Evolutionary conservation across 2,329 filamentous ascomycete genomes (phyloP), one percentile per base, ranked within the genome.

Genomic region (Pseudogymnoascus sp.): DNA sequence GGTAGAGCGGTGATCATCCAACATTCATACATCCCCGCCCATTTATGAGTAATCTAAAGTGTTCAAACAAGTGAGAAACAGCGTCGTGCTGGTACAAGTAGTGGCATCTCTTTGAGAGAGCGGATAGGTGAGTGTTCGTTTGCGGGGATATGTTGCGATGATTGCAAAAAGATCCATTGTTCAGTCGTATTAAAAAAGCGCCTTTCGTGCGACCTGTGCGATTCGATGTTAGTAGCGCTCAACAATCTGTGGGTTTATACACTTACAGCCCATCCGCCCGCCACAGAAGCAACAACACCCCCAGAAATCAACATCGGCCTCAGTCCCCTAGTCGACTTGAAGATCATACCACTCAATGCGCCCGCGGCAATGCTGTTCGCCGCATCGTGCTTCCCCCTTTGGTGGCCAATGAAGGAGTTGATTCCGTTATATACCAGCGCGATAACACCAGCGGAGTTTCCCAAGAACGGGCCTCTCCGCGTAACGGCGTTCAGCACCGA

Each of bases 371-470:
- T 85, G 68, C 92, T 95, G 80, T 99, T 99, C 65, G 88, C 85
- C 2, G 92, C 85, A 76, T 99, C 96, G 71, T 96, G 92, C 79
- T 92, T 91, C 68, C 92, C 92, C 66, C 93, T 83, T 68, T 87
- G 76, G 72, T 90, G 87, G 41, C 92, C 92, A 67, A 96, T 86
- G 64, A 85, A 85, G 34, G 90, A 95, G 80, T 96, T 96, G 76
- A 95, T 82, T 63, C 90, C 90, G 79, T 98, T 99, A 79, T 99
- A 99, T 62, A 92, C 87, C 82, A 99, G 93, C 36, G 96, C 95
- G 63, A 99, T 87, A 36, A 98, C 93, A 73, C 92, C 95, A 1
- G 93, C 93, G 34, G 91, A 96, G 81, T 99, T 99, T 48, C 95
- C 95, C 70, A 99, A 78, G 79, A 97, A 99, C 11, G 95, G 95